phyloP scores from a whole-genome alignment of 176 grass and related monocot species.

The Elaeis guineensis region DNA sequence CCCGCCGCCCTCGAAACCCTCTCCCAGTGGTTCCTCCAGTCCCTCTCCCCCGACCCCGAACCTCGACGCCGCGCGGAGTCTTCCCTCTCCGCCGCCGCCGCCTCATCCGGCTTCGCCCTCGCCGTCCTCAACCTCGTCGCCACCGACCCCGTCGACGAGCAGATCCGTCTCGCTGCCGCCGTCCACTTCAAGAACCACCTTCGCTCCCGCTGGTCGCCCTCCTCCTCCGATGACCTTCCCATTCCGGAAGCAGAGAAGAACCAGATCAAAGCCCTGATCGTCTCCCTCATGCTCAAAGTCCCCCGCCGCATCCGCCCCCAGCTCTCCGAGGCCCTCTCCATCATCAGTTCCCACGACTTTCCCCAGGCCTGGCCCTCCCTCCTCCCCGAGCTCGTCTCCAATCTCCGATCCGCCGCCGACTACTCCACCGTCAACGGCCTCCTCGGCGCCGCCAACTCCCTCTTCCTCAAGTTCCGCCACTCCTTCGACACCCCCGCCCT shows the following conservation, averaged over 20 bases:
- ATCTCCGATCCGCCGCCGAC: constrained; percentile 49
- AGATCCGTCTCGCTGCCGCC: no score
- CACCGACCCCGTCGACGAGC: no score
- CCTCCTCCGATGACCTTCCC: constrained; percentile 16
- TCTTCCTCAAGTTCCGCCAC: constrained; percentile 85
- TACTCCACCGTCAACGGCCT: constrained; percentile 59
- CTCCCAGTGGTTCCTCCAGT: no score
- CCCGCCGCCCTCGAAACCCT: no score
- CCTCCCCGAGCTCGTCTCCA: constrained; percentile 63
- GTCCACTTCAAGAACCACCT: no score
- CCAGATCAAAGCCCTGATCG: constrained; percentile 60
- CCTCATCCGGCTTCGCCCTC: no score
- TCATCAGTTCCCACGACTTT: constrained; percentile 64
- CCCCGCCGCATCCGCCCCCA: constrained; percentile 68
- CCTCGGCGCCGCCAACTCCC: constrained; percentile 51
- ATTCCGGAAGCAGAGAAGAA: constrained; percentile 53
- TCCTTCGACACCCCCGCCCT: constrained; percentile 68
- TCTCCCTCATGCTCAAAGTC: constrained; percentile 67
- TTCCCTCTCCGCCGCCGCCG: no score
- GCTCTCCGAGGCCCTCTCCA: constrained; percentile 66
- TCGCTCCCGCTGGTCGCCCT: no score
- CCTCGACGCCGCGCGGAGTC: no score
- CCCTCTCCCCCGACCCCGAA: no score
- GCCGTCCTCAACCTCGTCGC: no score
- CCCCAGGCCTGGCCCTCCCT: constrained; percentile 66